A percentile compares a stretch with the other conserved stretches of the same genome.
phyloP scores from a whole-genome alignment of 495 filamentous ascomycete species.

The Venustampulla echinocandica region DNA sequence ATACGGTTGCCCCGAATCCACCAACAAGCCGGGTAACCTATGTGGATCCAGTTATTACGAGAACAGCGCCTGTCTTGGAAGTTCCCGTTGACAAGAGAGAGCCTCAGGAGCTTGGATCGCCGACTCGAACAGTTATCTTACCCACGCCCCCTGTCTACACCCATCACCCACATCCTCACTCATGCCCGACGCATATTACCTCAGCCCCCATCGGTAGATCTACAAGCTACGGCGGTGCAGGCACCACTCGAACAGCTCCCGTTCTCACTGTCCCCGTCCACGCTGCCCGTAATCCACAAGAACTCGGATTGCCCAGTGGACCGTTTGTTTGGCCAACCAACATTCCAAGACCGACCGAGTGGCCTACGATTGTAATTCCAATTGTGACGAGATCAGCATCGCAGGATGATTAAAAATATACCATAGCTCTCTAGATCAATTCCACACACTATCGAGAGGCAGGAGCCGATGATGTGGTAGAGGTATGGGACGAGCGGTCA shows the following conservation, averaged over 20 bases:
- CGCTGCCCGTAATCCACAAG: background rate
- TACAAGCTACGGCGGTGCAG: background rate
- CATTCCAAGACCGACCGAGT: background rate
- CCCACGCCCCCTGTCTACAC: too few relatives aligned
- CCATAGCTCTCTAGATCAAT: too few relatives aligned
- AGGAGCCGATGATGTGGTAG: too few relatives aligned
- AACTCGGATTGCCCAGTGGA: background rate
- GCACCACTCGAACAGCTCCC: background rate
- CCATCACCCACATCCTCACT: too few relatives aligned
- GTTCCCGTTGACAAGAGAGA: background rate
- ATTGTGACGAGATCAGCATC: too few relatives aligned
- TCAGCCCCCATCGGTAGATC: too few relatives aligned
- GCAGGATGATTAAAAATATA: too few relatives aligned
- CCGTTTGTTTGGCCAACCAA: background rate
- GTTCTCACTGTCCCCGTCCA: background rate
- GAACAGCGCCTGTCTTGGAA: background rate
- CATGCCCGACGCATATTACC: too few relatives aligned
- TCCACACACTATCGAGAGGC: too few relatives aligned
- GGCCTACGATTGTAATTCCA: too few relatives aligned
- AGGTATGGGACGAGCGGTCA: too few relatives aligned
- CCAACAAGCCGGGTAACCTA: background rate
- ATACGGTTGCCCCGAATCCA: background rate
- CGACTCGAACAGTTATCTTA: constrained; percentile 1
- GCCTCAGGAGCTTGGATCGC: background rate
- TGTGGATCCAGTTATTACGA: background rate